These are phyloP conservation scores for Verticillium isaacii DNA, from an alignment of 2,329 filamentous ascomycete genomes.

Conservation along the genomic window DNA sequence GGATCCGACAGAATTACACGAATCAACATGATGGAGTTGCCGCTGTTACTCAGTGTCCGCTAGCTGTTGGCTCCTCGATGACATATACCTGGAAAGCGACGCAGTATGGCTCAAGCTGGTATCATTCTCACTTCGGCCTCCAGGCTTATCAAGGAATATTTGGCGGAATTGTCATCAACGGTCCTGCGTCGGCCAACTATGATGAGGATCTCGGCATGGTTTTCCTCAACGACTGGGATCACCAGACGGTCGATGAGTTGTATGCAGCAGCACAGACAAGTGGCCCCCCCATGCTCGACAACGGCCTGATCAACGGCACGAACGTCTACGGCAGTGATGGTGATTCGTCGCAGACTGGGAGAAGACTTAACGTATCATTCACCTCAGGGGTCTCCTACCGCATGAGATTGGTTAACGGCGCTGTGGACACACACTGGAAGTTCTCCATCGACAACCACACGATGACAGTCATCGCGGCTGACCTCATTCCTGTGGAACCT, in stretches of 20 bases:
- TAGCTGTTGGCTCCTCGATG: conserved; percentile 42
- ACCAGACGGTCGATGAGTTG: conserved; percentile 34
- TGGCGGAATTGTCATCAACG: conserved; percentile 58
- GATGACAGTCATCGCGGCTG: conserved; percentile 52
- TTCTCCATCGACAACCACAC: conserved; percentile 53
- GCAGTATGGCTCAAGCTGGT: conserved; percentile 53
- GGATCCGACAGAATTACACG: conserved; percentile 50
- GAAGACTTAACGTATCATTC: conserved; percentile 31
- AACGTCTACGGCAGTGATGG: conserved; percentile 28
- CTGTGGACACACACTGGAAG: conserved; percentile 37
- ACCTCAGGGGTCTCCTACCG: conserved; percentile 37
- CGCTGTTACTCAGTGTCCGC: conserved; percentile 43
- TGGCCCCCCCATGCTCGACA: conserved; percentile 34
- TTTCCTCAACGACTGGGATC: conserved; percentile 56
- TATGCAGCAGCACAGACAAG: conserved; percentile 18
- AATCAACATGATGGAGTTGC: conserved; percentile 53
- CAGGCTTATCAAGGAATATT: conserved; percentile 50
- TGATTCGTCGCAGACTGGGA: conserved; percentile 19
- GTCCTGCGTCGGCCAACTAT: conserved; percentile 53
- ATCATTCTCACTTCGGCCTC: conserved; percentile 54
- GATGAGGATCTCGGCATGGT: conserved; percentile 59
- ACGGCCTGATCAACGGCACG: conserved; percentile 39
- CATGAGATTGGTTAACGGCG: conserved; percentile 42
- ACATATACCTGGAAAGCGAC: conserved; percentile 56
- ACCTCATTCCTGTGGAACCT: conserved; percentile 53